These are phyloP conservation scores for Podaxis pistillaris DNA, from an alignment of 768 basidiomycete species.

Conservation along the genomic window DNA sequence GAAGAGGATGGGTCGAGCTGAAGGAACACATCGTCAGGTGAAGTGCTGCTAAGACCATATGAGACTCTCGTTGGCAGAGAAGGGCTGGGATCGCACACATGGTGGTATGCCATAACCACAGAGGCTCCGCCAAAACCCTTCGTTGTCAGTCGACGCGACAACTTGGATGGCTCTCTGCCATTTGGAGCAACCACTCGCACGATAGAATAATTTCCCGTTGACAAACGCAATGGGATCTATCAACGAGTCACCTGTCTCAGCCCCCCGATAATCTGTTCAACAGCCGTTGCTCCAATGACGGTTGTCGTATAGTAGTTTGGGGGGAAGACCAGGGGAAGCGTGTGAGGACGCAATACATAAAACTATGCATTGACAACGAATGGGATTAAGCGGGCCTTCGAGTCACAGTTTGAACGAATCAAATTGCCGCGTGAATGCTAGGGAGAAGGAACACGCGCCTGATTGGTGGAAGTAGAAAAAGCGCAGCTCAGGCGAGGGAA, in stretches of 20 bases:
- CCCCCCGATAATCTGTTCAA: too few relatives aligned
- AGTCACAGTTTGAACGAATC: not conserved
- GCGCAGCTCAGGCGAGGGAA: not conserved
- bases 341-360: not conserved
- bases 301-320: too few relatives aligned
- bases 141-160: not conserved
- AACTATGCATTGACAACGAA: not conserved
- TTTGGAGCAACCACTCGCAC: not conserved
- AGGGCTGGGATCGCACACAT: too few relatives aligned
- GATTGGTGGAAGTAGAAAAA: not conserved
- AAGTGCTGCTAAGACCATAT: not conserved
- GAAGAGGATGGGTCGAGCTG: not conserved
- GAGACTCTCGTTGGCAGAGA: not conserved
- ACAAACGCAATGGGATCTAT: not conserved
- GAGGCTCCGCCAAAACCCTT: not conserved
- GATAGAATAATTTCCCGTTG: not conserved
- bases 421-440: not conserved
- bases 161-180: not conserved
- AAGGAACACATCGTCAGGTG: not conserved
- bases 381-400: not conserved
- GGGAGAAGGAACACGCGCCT: not conserved
- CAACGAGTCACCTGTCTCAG: too few relatives aligned
- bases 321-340: not conserved
- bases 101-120: not conserved
- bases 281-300: not conserved